Conservation (phyloP, 495 filamentous ascomycete species). For the Bathelium albidoporum region DNA sequence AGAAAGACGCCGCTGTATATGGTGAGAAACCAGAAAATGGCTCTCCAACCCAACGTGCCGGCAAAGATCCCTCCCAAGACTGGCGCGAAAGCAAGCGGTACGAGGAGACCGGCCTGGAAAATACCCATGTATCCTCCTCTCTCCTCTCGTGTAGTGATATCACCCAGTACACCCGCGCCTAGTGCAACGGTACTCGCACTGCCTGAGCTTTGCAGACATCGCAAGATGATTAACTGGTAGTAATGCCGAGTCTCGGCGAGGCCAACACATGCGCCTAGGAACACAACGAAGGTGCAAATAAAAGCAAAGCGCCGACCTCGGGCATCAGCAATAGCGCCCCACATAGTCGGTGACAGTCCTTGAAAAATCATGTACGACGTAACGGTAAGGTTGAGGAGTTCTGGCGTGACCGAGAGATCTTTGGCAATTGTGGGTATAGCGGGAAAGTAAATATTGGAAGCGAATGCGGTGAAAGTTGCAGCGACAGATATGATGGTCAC, state of each 20-base stretch:
- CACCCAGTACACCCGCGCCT: slow-evolving; percentile 22
- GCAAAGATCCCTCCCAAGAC: slow-evolving; percentile 47
- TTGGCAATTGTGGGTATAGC: slow-evolving; percentile 23
- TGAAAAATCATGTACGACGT: slow-evolving; percentile 28
- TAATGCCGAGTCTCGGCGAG: slow-evolving; percentile 26
- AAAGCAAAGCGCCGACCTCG: slow-evolving; percentile 23
- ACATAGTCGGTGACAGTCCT: slow-evolving; percentile 25
- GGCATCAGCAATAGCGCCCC: slow-evolving; percentile 29
- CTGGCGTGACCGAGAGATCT: slow-evolving; percentile 20
- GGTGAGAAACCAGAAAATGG: slow-evolving; percentile 66
- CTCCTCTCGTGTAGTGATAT: slow-evolving; percentile 25
- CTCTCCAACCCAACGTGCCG: slow-evolving; percentile 56
- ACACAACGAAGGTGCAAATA: slow-evolving; percentile 27
- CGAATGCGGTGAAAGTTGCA: slow-evolving; percentile 26
- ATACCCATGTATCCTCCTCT: slow-evolving; percentile 28
- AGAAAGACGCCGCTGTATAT: slow-evolving; percentile 39
- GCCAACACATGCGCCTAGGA: slow-evolving; percentile 25
- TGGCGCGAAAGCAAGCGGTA: slow-evolving; percentile 21
- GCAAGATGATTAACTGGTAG: slow-evolving; percentile 25
- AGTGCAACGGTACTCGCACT: slow-evolving; percentile 26
- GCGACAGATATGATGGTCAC: slow-evolving; percentile 23
- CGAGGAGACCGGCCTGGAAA: slow-evolving; percentile 17
- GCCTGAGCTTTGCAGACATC: slow-evolving; percentile 25
- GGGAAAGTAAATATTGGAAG: slow-evolving; percentile 26
- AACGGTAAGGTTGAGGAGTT: slow-evolving; percentile 25